Base-by-base conservation (phyloP, 352 stramenopile species). In the Thalassiosira livingstoniorum region DNA sequence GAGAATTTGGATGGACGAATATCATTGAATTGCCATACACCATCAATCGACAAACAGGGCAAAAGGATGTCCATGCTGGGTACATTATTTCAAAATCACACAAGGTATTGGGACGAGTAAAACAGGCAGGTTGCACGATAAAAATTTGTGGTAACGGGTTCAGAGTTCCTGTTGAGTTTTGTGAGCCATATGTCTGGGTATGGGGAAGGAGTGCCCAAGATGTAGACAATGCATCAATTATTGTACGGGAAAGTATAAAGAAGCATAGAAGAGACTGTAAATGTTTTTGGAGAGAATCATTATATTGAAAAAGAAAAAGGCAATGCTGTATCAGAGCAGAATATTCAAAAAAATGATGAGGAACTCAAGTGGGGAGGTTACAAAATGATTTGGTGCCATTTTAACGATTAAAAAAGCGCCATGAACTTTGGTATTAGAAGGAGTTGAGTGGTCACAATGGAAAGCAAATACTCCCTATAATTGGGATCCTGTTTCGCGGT, bases 11-110 rank as follows among this genome's bases (percentile, higher is more conserved):
- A n/a, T 58, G n/a, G 47, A 58, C 27, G 47, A 29, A 15, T 29
- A 29, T 58, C 4, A n/a, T 58, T 5, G 47, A 58, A 58, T 58
- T 58, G 47, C 47, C 47, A 29, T 58, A 58, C 21, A n/a, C 7
- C 4, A 58, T 7, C 4, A 27, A 58, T 23, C 5, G 11, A 10
- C 10, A 7, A 29, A 23, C 11, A 11, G 47, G 47, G 4, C 11
- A n/a, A 23, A 58, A n/a, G 47, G 7, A 23, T 58, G 21, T 29
- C 27, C n/a, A 58, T 58, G 47, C n/a, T n/a, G 47, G 27, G 4
- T 58, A 29, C 21, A 7, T n/a, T 5, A 29, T 58, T 27, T 58
- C 47, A 10, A 7, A 15, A 29, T 23, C 4, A 58, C 4, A 58
- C 7, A 29, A 4, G 27, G 47, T 23, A 29, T 58, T 11, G n/a